These are phyloP conservation scores for Verticillium zaregamsianum DNA, from an alignment of 2,329 filamentous ascomycete species.

Conservation along the genomic window DNA sequence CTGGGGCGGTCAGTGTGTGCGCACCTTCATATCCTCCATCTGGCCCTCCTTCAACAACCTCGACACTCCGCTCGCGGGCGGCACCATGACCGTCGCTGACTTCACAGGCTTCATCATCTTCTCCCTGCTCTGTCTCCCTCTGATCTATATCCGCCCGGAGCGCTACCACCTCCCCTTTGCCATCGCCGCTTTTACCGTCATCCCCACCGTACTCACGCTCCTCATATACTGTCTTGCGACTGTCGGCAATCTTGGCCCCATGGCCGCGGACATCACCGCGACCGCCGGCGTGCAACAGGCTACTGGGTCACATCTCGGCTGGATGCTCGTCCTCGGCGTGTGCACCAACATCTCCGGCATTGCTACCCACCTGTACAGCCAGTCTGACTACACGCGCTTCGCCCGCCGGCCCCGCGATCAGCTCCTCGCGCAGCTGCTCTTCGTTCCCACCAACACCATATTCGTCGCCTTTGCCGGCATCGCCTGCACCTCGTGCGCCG, in stretches of 20 bases:
- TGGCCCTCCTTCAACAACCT: conserved; percentile 16
- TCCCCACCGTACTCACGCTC: conserved; percentile 22
- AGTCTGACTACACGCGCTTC: conserved; percentile 25
- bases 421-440: conserved; percentile 19
- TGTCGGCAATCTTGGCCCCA: conserved; percentile 17
- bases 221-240: conserved; percentile 23
- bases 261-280: conserved; percentile 16
- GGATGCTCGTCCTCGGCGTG: conserved; percentile 22
- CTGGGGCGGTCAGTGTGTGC: conserved; percentile 20
- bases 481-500: conserved; percentile 23
- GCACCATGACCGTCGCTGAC: conserved; percentile 16
- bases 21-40: conserved; percentile 14
- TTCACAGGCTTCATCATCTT: conserved; percentile 18
- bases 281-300: conserved; percentile 16
- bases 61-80: conserved; percentile 9
- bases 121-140: conserved; percentile 17
- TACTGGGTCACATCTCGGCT: conserved; percentile 14
- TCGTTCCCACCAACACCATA: conserved; percentile 20
- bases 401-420: conserved; percentile 22
- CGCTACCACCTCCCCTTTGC: conserved; percentile 19
- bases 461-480: conserved; percentile 22
- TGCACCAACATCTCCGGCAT: conserved; percentile 24
- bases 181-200: conserved; percentile 16
- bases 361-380: conserved; percentile 21
- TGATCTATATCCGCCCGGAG: conserved; percentile 21